Percentiles rank a stretch among this genome's conserved stretches.
Conservation (phyloP, 2,329 filamentous ascomycete genomes). For the Sporothrix variecibatus region DNA sequence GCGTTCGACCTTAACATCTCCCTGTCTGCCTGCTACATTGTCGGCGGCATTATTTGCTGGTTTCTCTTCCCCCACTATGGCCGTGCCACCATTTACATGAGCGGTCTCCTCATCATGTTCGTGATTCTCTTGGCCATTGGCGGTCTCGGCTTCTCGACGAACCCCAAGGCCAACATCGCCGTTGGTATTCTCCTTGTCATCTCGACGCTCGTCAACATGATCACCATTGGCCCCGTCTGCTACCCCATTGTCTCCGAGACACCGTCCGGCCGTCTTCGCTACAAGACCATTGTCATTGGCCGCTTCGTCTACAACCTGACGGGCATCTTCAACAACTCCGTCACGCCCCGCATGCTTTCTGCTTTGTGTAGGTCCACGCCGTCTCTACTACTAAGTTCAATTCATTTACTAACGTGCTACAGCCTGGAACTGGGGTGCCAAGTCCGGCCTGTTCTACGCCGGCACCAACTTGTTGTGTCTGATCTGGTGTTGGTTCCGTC, state of each 20-base stretch:
- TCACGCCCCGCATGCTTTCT: constrained; percentile 14
- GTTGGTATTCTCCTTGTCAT: constrained; percentile 27
- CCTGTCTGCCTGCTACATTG: constrained; percentile 37
- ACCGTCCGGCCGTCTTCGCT: constrained; percentile 39
- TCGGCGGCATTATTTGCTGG: constrained; percentile 29
- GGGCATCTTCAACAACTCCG: constrained; percentile 28
- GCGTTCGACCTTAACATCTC: constrained; percentile 40
- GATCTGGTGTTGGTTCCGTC: constrained; percentile 54
- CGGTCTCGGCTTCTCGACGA: constrained; percentile 30
- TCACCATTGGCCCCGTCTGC: constrained; percentile 43
- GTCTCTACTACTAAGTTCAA: too few species aligned
- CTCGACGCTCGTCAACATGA: constrained; percentile 36
- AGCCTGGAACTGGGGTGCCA: constrained; percentile 51
- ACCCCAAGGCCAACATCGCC: neutral
- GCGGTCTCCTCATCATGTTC: constrained; percentile 27
- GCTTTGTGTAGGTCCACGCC: constrained; percentile 24
- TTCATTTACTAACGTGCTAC: constrained; percentile 39
- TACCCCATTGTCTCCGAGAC: constrained; percentile 41
- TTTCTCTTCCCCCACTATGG: constrained; percentile 29
- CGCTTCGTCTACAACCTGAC: constrained; percentile 37
- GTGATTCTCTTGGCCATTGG: constrained; percentile 30
- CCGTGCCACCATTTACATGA: constrained; percentile 30
- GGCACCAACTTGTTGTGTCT: constrained; percentile 48
- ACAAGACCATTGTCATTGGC: constrained; percentile 39
- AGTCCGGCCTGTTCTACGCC: constrained; percentile 50